Evolutionary conservation across 2,329 filamentous ascomycete species (phyloP).

Genomic region (Fusarium acutatum): DNA sequence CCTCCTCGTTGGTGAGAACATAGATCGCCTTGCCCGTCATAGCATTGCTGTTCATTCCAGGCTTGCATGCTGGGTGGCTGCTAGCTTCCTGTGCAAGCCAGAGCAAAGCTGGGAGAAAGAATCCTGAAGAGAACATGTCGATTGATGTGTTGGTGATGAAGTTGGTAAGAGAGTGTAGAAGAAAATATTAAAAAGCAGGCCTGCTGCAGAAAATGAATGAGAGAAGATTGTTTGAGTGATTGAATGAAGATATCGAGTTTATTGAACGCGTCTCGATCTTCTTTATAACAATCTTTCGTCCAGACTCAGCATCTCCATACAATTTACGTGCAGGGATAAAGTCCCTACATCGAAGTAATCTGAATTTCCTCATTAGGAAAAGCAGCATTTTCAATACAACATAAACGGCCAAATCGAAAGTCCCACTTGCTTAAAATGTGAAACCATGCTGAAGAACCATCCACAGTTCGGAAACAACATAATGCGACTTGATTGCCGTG

Average conservation of each 20-base stretch:
- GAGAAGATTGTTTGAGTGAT: not conserved
- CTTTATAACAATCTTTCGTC: not conserved
- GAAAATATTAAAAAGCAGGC: not conserved
- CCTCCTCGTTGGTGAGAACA: conserved; percentile 61
- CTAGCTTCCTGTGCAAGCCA: not conserved
- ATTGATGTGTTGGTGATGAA: not conserved
- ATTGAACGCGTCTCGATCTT: not conserved
- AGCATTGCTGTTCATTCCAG: not conserved
- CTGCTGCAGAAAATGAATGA: conserved; percentile 4
- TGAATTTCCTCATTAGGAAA: not conserved
- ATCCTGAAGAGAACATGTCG: not conserved
- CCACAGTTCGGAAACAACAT: not conserved
- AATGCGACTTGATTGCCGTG: not conserved
- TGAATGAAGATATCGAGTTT: not conserved
- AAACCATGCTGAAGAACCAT: not conserved
- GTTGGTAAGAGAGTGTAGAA: not conserved
- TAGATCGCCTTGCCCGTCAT: conserved; percentile 59
- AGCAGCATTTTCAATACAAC: not conserved
- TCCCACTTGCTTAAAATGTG: not conserved
- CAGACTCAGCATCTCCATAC: not conserved
- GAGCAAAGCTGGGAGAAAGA: not conserved
- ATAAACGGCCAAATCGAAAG: not conserved
- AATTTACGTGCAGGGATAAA: not conserved
- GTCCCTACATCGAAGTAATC: not conserved
- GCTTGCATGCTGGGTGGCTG: conserved; percentile 5